These are phyloP conservation scores for Flammula alnicola DNA, from an alignment of 1,284 basidiomycete genomes.

Conservation along the genomic window DNA sequence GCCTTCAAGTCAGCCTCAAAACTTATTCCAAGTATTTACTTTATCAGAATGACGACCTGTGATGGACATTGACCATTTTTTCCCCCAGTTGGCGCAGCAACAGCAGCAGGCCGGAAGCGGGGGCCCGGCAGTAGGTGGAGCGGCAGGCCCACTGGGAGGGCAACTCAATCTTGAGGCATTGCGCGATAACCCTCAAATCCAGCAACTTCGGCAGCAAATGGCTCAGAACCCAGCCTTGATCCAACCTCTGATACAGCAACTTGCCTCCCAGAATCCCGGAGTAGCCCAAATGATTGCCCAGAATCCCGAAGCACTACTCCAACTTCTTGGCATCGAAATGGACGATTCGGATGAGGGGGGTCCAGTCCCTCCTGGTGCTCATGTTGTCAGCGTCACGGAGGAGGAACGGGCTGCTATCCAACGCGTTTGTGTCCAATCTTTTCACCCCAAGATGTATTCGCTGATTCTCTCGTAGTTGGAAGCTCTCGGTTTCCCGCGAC, in stretches of 20 bases:
- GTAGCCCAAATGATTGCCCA: conserved; percentile 68
- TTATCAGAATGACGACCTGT: conserved; percentile 3
- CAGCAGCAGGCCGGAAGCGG: conserved; percentile 51
- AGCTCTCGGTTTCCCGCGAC: conserved; percentile 83
- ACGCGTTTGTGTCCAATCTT: conserved; percentile 59
- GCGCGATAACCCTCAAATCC: conserved; percentile 65
- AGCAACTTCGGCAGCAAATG: conserved; percentile 73
- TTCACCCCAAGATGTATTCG: conserved; percentile 5
- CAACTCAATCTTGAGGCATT: conserved; percentile 57
- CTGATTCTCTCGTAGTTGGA: conserved; percentile 60
- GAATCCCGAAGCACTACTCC: conserved; percentile 74
- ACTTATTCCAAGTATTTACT: conserved; percentile 71
- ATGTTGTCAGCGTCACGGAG: conserved; percentile 78
- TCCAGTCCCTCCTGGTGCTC: conserved; percentile 60
- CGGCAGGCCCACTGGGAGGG: conserved; percentile 33
- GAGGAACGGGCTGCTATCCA: conserved; percentile 89
- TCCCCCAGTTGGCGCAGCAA: conserved; percentile 68
- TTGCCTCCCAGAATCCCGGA: conserved; percentile 74
- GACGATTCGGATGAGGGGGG: conserved; percentile 53
- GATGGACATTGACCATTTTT: conserved; percentile 2
- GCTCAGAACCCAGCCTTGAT: conserved; percentile 77
- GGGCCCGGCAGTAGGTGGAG: conserved; percentile 18
- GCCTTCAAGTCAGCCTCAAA: conserved; percentile 55
- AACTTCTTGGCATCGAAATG: conserved; percentile 58
- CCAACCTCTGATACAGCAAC: conserved; percentile 84